Conservation (phyloP, 306 rosid species). For the Rosa lucieae region DNA sequence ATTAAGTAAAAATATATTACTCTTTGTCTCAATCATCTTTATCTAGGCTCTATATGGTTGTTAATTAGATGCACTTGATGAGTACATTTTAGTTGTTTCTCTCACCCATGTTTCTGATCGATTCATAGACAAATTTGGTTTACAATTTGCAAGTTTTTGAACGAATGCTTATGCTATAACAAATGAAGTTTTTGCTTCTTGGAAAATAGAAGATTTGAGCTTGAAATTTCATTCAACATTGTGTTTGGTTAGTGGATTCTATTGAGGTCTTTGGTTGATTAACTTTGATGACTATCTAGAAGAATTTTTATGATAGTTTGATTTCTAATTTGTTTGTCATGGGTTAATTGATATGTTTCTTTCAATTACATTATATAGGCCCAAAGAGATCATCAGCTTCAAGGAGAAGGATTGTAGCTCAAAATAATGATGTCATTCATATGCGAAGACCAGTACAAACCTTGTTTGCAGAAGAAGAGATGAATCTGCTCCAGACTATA, state of each 20-base stretch:
- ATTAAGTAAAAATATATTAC: too few species aligned
- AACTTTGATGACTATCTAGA: background rate
- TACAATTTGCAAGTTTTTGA: too few species aligned
- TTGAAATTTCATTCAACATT: too few species aligned
- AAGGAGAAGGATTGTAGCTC: too few species aligned
- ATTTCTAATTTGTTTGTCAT: background rate
- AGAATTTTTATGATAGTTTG: background rate
- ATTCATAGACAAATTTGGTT: background rate
- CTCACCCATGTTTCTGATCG: too few species aligned
- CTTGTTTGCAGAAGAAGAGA: slow-evolving; percentile 30
- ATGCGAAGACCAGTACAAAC: too few species aligned
- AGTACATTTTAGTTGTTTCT: background rate
- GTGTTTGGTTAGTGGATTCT: too few species aligned
- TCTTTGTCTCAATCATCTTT: background rate
- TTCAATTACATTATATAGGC: background rate
- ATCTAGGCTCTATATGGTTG: background rate
- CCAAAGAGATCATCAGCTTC: background rate
- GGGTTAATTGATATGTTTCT: background rate
- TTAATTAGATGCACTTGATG: background rate
- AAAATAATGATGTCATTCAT: too few species aligned
- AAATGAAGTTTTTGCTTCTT: background rate
- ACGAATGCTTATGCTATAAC: background rate
- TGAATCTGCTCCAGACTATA: slow-evolving; percentile 10
- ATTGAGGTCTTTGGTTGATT: background rate
- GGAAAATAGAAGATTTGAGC: too few species aligned